Base-by-base conservation (phyloP, 2,329 filamentous ascomycete genomes). In the Xylaria sp. region DNA sequence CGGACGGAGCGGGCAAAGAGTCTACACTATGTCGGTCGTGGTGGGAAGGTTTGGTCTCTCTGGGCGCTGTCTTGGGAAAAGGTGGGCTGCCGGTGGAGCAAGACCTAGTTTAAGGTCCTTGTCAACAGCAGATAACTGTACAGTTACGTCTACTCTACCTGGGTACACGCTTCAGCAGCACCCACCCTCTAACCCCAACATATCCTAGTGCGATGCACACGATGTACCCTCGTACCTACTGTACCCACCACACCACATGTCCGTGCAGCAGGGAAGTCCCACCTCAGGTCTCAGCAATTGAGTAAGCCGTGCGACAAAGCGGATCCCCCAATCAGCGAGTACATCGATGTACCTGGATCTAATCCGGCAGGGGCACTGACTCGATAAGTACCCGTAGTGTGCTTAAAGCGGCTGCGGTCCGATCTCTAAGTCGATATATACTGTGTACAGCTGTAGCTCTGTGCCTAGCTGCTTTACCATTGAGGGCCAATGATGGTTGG, bases 401-500 rank as follows among this genome's bases (percentile, higher is more conserved):
- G 7, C 12, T 18, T 3, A 12, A 66, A 46, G 52, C 25, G 39
- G 31, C 62, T 64, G 63, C 43, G 62, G 66, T 64, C 62, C 62
- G 49, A 59, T 62, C 12, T 25, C 8, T 55, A 3, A 4, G 10
- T 7, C 18, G n/a, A 12, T 8, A n/a, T 55, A 10, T 33, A 55
- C 52, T 55, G 52, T 46, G n/a, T 46, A 46, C 39, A 20, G 18
- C 58, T 62, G 13, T 64, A 59, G 54, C 61, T 65, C 64, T 67
- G 55, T 64, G 61, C 62, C 68, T 52, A 72, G 70, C 69, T 67
- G 67, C 59, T 72, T 66, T 66, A 54, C 43, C 67, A 52, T 36
- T 66, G 33, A 31, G 67, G 67, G 64, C 69, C 64, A 71, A 71
- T 71, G 56, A 43, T 7, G 41, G 15, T 46, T 52, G 62, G 51